Conservation (phyloP, 306 rosid species). For the Trifolium repens region DNA sequence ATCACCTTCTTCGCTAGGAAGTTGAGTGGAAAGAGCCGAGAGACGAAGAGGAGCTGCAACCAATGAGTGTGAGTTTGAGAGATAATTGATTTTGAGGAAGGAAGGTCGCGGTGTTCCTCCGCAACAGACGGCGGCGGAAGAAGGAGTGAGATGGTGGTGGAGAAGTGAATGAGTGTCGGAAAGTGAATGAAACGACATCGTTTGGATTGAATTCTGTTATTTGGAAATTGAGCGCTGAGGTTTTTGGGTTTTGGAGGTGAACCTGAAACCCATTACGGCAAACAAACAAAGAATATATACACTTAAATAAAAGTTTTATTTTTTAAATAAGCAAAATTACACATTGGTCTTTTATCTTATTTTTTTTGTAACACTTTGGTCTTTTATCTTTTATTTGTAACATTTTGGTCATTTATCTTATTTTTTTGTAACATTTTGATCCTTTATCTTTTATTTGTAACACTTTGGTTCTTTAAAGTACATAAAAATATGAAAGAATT, state of each 20-base stretch:
- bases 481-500: no score
- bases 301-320: no score
- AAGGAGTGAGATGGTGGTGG: constrained; percentile 23
- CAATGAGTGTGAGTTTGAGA: not conserved
- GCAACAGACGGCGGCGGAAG: not conserved
- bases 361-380: no score
- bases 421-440: no score
- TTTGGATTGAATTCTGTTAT: constrained; percentile 17
- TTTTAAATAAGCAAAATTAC: no score
- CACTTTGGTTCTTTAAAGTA: no score
- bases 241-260: not conserved
- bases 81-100: constrained; percentile 14
- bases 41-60: constrained; percentile 22
- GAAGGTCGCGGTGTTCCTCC: not conserved
- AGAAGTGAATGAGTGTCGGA: constrained; percentile 20
- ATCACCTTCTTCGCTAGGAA: constrained; percentile 21
- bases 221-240: not conserved
- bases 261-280: no score
- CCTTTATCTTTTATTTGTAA: no score
- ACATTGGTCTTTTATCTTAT: no score
- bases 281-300: no score
- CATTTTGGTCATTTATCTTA: no score
- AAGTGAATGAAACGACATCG: constrained; percentile 12
- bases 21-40: constrained; percentile 20
- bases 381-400: no score